Conservation (phyloP, 208 protist genomes). For the Endotrypanum monterogeii region DNA sequence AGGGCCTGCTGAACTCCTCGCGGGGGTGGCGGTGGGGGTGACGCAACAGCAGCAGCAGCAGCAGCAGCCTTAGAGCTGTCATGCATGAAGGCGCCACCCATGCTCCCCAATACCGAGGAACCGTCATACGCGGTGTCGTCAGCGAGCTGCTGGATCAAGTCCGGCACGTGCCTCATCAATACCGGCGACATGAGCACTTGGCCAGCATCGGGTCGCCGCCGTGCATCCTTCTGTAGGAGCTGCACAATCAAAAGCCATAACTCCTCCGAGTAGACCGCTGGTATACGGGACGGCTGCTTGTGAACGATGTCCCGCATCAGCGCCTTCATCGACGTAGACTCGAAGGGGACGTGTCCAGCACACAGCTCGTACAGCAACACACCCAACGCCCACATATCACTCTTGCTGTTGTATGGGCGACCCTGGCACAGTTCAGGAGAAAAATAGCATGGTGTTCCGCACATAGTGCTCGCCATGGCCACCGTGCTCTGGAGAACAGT, state of each 20-base stretch:
- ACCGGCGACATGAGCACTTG: slow-evolving; percentile 73
- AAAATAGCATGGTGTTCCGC: slow-evolving; percentile 96
- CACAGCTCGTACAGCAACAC: slow-evolving; percentile 91
- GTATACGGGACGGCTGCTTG: slow-evolving; percentile 75
- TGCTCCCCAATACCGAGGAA: neutral
- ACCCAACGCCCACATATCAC: slow-evolving; percentile 92
- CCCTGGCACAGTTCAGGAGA: slow-evolving; percentile 93
- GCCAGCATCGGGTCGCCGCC: slow-evolving; percentile 76
- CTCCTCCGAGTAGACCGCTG: slow-evolving; percentile 59
- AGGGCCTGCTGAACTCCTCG: neutral
- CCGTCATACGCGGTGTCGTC: slow-evolving; percentile 3
- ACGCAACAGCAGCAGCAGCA: neutral
- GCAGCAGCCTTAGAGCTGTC: neutral
- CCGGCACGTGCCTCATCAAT: slow-evolving; percentile 66
- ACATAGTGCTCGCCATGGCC: slow-evolving; percentile 92
- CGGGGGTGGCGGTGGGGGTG: slow-evolving; percentile 4
- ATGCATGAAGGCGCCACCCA: neutral
- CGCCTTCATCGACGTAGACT: slow-evolving; percentile 80
- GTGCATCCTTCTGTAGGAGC: slow-evolving; percentile 85
- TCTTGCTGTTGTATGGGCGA: slow-evolving; percentile 94
- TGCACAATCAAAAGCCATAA: slow-evolving; percentile 74
- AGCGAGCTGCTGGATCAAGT: slow-evolving; percentile 64
- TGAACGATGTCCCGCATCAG: slow-evolving; percentile 88
- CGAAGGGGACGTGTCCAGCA: slow-evolving; percentile 76
- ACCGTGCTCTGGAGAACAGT: slow-evolving; percentile 88